Base-by-base conservation (phyloP, 2,329 filamentous ascomycete species). In the Nannizziopsis barbatae region DNA sequence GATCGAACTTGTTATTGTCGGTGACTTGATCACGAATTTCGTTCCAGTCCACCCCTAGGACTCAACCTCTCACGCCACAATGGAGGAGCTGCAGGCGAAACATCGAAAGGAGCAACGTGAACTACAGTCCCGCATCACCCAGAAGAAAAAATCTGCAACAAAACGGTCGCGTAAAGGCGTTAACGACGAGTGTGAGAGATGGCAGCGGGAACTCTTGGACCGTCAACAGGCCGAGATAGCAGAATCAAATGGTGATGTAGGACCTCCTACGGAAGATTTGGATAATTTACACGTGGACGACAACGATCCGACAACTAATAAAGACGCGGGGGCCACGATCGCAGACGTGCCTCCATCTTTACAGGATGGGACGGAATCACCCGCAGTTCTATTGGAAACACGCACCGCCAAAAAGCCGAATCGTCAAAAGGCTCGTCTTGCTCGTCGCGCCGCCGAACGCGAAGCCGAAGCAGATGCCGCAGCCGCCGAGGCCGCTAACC, bases 91-190 rank as follows among this genome's bases (percentile, higher is more conserved):
- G 49, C 81, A 86, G 58, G 72, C 80, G 33, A 83, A 82, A 41
- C 92, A 98, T 65, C 81, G 86, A 59, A 92, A 86, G 66, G 90
- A 98, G 69, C 81, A 84, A 64, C 83, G 81, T 57, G 90, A 96
- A 52, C 75, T 98, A 20, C 86, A 94, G 65, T 77, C 80, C 44
- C 81, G 83, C 51, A 81, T 93, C 60, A 95, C 86, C 4, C 88
- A 84, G 69, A 96, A 95, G 75, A 98, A 95, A 75, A 96, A 95
- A 73, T 83, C 85, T 57, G 89, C 92, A 12, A 93, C 84, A 41
- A 98, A 96, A 70, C 82, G 81, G 65, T 80, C 78, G 7, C 73
- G 79, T 43, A 80, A 83, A 63, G 81, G 82, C 22, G 73, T 90
- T 36, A 80, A 80, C 53, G 78, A 81, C 55, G 79, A 82, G 59